Percentiles rank a stretch among this genome's conserved stretches.
phyloP scores from a whole-genome alignment of 2,329 filamentous ascomycete species.

The Paracoccidioides brasiliensis region DNA sequence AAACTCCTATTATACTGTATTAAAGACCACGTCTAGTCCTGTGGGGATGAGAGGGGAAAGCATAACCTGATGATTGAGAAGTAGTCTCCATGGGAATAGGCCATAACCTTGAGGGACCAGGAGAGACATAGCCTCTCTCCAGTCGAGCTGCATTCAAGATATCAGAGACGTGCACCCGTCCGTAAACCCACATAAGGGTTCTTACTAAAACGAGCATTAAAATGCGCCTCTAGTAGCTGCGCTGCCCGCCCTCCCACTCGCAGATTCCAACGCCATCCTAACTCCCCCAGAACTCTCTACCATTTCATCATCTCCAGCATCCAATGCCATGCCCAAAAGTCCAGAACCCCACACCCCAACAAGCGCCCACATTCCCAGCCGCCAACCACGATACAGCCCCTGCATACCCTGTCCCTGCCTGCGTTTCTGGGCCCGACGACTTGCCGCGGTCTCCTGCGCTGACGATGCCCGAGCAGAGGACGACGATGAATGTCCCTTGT shows the following conservation, averaged over 20 bases:
- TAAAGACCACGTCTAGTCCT: background rate
- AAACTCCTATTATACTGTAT: background rate
- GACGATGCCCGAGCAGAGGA: constrained; percentile 4
- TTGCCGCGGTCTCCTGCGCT: constrained; percentile 21
- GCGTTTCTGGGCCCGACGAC: constrained; percentile 24
- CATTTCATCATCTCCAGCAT: constrained; percentile 24
- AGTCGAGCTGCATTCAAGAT: too few species aligned
- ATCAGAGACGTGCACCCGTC: too few species aligned
- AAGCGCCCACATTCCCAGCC: constrained; percentile 43
- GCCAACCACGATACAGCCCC: constrained; percentile 46
- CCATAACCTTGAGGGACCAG: too few species aligned
- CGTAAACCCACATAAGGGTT: too few species aligned
- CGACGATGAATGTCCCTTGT: background rate
- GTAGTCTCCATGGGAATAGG: too few species aligned
- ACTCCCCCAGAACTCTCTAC: constrained; percentile 10
- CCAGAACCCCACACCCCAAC: constrained; percentile 42
- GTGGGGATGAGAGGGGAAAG: background rate
- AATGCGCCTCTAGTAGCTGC: constrained; percentile 1
- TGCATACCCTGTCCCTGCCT: constrained; percentile 42
- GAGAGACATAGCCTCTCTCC: too few species aligned
- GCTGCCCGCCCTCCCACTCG: constrained; percentile 1
- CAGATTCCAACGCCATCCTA: constrained; percentile 9
- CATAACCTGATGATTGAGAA: too few species aligned
- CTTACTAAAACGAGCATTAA: background rate
- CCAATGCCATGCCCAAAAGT: constrained; percentile 28